Percentiles rank a stretch among this genome's conserved stretches.
phyloP scores from a whole-genome alignment of 768 basidiomycete species.

The Tylopilus balloui region DNA sequence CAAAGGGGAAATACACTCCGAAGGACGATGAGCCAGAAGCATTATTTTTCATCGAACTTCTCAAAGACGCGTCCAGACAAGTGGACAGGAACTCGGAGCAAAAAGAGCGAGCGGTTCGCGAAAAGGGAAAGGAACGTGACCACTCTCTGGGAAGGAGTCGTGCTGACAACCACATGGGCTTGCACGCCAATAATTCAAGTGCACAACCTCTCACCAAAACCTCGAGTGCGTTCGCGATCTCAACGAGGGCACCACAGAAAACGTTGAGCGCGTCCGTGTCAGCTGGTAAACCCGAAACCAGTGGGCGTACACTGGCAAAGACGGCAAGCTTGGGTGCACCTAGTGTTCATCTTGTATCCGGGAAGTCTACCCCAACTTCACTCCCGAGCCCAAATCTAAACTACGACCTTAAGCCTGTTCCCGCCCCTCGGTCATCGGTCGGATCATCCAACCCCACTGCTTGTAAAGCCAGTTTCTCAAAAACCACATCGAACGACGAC shows the following conservation, averaged over 20 bases:
- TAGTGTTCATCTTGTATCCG: conserved; percentile 1
- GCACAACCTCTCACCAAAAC: conserved; percentile 15
- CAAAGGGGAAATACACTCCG: conserved; percentile 1
- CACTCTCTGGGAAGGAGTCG: background rate
- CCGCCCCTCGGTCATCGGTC: background rate
- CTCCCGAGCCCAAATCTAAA: conserved; percentile 13
- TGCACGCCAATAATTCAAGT: background rate
- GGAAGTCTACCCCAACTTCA: conserved; percentile 13
- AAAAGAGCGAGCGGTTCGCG: conserved; percentile 20
- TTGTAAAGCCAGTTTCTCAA: background rate
- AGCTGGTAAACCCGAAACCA: background rate
- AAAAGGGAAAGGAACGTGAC: conserved; percentile 2
- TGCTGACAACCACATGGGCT: background rate
- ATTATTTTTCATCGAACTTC: conserved; percentile 20
- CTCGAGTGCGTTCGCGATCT: conserved; percentile 14
- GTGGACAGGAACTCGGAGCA: conserved; percentile 25
- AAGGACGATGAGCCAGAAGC: conserved; percentile 24
- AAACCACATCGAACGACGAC: background rate
- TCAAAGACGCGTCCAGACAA: conserved; percentile 20
- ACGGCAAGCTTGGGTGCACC: conserved; percentile 3
- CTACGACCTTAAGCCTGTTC: conserved; percentile 2
- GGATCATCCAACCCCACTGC: background rate
- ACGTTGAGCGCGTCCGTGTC: background rate
- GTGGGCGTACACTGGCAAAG: conserved; percentile 5
- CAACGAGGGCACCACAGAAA: background rate